Base-by-base conservation (phyloP, 768 basidiomycete species). In the Harrya chromipes region DNA sequence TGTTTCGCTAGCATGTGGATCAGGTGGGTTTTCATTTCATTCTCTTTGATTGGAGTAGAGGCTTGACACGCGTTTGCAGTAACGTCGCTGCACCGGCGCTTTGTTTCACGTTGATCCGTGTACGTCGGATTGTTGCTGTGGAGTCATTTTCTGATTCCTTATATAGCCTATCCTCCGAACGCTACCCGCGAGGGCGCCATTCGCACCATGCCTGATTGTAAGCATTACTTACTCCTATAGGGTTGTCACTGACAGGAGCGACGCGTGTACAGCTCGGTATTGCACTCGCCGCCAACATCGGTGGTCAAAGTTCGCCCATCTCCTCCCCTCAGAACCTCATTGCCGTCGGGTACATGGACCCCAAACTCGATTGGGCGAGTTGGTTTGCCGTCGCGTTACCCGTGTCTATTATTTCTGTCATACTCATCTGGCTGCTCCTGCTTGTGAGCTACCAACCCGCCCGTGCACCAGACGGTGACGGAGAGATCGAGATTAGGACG, bases 1-100 rank as follows among this genome's bases (percentile, higher is more conserved):
- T 97, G 94, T 63, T 99, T 99, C 65, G 93, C 94, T 4, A 94
- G 90, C 69, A 99, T 98, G 95, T 98, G 94, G 97, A 98, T 99
- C 61, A 94, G 88, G 87, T 86, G 47, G 39, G 70, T 55, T 43
- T n/a, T 10, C 6, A 23, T 35, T n/a, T 24, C 16, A 6, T 11
- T 27, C 38, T 39, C 12, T 36, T 7, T 39, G 39, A 13, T 39
- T 40, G n/a, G 23, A 50, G 12, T 29, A 11, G 38, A 37, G 35
- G 38, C 26, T 47, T 55, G 55, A 41, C 53, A 45, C 21, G 5
- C 33, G 33, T 44, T 49, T 31, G 47, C 46, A 90, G 91, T 69
- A 98, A 99, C 64, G 97, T 99, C 17, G 95, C 97, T 4, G 97
- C 97, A 16, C 94, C 95, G 10, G 97, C 95, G 3, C 76, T 98